Base-by-base conservation (phyloP, 2,329 filamentous ascomycete genomes). In the Diaporthe citriasiana region DNA sequence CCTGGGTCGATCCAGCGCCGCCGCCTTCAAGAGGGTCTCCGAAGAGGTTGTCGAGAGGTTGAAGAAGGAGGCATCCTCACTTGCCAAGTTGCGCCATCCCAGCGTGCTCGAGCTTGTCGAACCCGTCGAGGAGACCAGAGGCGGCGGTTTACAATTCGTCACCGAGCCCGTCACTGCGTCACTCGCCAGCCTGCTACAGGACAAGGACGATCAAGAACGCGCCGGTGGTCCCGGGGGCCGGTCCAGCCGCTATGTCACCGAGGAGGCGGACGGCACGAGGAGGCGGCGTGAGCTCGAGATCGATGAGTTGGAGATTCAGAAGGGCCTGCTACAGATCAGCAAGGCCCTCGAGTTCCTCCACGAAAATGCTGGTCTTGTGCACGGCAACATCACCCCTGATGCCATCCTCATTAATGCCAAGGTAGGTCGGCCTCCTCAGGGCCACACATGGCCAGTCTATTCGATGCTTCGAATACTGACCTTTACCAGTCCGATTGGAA, bases 291-390 rank as follows among this genome's bases (percentile, higher is more conserved):
- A 98, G 80, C 84, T 98, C 19, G 96, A 98, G 82, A 94, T 99
- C 76, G 97, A 99, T 81, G 97, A 98, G 84, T 86, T 99, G 74
- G 97, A 99, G 83, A 97, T 98, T 79, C 97, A 99, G 82, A 99
- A 99, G 84, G 97, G 97, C 0, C 83, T 99, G 76, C 85, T 98
- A 75, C 97, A 99, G 82, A 90, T 99, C 76, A 95, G 93, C 80
- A 98, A 98, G 82, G 96, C 95, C 3, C 87, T 98, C 40, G 96
- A 98, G 83, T 98, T 98, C 81, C 85, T 98, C 75, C 96, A 98
- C 81, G 96, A 98, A 81, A 98, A 96, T 81, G 96, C 96, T 13
- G 95, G 95, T 0, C 88, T 99, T 65, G 94, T 98, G 0, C 97
- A 99, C 83, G 95, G 94, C 63, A 99, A 99, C 81, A 83, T 99